These are phyloP conservation scores for Nothophoma quercina DNA, from an alignment of 2,329 filamentous ascomycete species.

Conservation along the genomic window DNA sequence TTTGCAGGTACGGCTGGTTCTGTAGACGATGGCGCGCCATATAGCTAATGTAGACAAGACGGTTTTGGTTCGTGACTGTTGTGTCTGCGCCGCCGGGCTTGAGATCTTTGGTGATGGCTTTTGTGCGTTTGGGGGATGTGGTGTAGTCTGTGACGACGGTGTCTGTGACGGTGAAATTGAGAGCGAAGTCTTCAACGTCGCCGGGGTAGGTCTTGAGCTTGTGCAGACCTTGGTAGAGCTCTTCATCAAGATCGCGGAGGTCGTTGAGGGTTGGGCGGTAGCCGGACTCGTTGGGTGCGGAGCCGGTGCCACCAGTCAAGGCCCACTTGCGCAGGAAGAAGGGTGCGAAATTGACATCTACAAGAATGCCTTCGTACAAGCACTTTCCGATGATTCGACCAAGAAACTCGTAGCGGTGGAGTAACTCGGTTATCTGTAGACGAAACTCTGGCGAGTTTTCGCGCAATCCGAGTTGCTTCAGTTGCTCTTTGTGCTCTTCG, in stretches of 20 bases:
- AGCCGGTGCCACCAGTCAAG: conserved; percentile 69
- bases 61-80: conserved; percentile 88
- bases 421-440: conserved; percentile 64
- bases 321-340: conserved; percentile 98
- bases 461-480: conserved; percentile 60
- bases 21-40: conserved; percentile 88
- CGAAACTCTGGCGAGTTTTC: conserved; percentile 66
- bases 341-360: conserved; percentile 90
- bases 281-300: conserved; percentile 70
- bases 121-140: conserved; percentile 51
- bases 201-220: conserved; percentile 85
- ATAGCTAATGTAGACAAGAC: conserved; percentile 91
- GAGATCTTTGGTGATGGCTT: conserved; percentile 76
- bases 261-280: conserved; percentile 97
- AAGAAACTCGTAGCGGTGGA: conserved; percentile 86
- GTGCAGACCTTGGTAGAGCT: conserved; percentile 83
- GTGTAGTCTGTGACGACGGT: conserved; percentile 54
- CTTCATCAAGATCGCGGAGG: conserved; percentile 87
- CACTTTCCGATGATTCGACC: conserved; percentile 95
- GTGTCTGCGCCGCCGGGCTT: conserved; percentile 78
- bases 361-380: conserved; percentile 93
- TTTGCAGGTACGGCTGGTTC: conserved; percentile 80
- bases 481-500: conserved; percentile 70
- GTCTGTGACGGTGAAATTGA: conserved; percentile 92
- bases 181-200: conserved; percentile 78